Evolutionary conservation across 169 alveolate genomes (phyloP), one percentile per base, ranked within the genome.

Genomic region (Plasmodium falciparum): DNA sequence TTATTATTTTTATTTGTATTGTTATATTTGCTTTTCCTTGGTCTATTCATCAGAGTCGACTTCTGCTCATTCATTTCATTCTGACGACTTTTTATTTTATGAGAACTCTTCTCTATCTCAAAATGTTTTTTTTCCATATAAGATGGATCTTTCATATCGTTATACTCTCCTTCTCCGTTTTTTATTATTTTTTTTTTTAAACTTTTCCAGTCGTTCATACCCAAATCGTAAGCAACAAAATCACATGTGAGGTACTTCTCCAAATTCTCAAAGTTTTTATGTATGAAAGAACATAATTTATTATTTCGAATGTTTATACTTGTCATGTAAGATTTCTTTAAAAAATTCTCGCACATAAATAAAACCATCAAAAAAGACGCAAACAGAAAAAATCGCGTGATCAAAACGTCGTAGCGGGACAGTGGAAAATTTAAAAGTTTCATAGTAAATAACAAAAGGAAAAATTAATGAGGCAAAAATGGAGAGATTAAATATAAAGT

Each of bases 151-250:
- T 2, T 26, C 39, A 26, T 26, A 26, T 26, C 39, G 2, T 2
- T 26, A 26, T 26, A 26, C 2, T 26, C 39, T 26, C 39, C 5
- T 26, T 26, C 20, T 13, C n/a, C 15, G 15, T n/a, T n/a, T 50
- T 50, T 11, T 50, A 20, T 61, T 61, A 20, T 61, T 61, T 12
- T 12, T 12, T 22, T 22, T 22, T 22, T 61, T 22, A 61, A 61
- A 15, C 70, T 61, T 12, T 61, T 61, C 70, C 70, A 61, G 24
- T 61, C 70, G 24, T 22, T 61, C 13, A 17, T 1, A n/a, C n/a
- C 11, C 7, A 61, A 61, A 5, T 22, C 24, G 0, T 61, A 20
- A 13, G n/a, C 0, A 61, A 61, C 15, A 22, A 33, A 61, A n/a
- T n/a, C 24, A 15, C 70, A 61, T 22, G 24, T 20, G 1, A 61